Evolutionary conservation across 495 filamentous ascomycete species (phyloP), one percentile per base, ranked within the genome.

Genomic region (Neurospora sp.): DNA sequence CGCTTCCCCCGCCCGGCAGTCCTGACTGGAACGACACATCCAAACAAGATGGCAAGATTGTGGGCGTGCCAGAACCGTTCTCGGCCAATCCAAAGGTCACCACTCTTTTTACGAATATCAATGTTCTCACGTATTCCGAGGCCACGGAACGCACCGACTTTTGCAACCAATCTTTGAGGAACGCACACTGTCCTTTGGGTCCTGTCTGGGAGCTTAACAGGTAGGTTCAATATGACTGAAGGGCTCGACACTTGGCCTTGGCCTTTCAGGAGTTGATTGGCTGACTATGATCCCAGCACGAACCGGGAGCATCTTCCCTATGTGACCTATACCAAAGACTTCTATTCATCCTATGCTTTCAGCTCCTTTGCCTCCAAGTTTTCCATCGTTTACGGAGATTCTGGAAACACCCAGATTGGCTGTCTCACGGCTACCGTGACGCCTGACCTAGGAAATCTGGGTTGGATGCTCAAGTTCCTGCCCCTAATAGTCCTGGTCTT

Each of bases 381-480:
- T 27, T 78, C 84, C 39, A 85, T 98, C 69, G 88, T 89, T 71
- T 91, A 94, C 42, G 96, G 95, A 48, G 90, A 96, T 81, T 61
- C 75, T 6, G 78, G 75, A 0, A 87, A 82, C 5, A 88, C 87
- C n/a, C 79, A 84, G 71, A 83, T 98, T 35, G 94, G 90, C 42
- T 99, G 96, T 79, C 85, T 98, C 37, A 90, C 90, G 68, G 87
- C 94, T 2, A 87, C 86, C 70, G 85, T 98, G 66, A 98, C 96
- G 0, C 96, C 96, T 1, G 90, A 92, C 75, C 83, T 99, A 8
- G 78, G 83, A 5, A 81, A 81, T 4, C 81, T 97, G 72, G 87
- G 86, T 40, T 87, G 87, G 76, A 84, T 91, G 46, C 79, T 98
- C n/a, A 89, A 87, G 42, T 97, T 92, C 79, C 80, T 97, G 3